Conservation (phyloP, 2,329 filamentous ascomycete genomes). For the Blastomyces silverae region DNA sequence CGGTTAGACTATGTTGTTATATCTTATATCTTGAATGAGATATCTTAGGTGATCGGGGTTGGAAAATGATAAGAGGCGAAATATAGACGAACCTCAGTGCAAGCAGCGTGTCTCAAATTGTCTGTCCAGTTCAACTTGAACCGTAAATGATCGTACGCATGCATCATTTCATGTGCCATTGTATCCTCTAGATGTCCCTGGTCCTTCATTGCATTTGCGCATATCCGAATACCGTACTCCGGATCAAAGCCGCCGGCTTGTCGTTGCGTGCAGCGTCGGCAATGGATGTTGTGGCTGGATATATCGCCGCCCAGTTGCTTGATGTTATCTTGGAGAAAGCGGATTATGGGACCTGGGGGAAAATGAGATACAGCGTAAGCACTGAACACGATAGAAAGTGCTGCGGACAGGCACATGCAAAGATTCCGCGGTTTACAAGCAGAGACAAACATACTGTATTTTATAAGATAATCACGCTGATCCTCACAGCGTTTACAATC, state of each 20-base stretch:
- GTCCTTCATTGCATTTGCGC: constrained; percentile 81
- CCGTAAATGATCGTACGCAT: constrained; percentile 86
- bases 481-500: constrained; percentile 78
- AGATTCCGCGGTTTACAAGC: not conserved
- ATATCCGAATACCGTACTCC: constrained; percentile 79
- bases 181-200: constrained; percentile 84
- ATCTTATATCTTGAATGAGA: not conserved
- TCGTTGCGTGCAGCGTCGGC: constrained; percentile 66
- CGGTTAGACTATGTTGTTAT: constrained; percentile 2
- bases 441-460: constrained; percentile 51
- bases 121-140: constrained; percentile 84
- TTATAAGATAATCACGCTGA: constrained; percentile 74
- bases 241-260: constrained; percentile 80
- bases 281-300: constrained; percentile 68
- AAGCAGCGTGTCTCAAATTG: constrained; percentile 81
- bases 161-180: constrained; percentile 93
- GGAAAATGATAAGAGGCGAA: constrained; percentile 6
- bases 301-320: constrained; percentile 69
- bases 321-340: constrained; percentile 80
- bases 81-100: constrained; percentile 64
- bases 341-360: constrained; percentile 63
- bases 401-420: not conserved
- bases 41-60: not conserved
- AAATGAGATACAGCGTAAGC: constrained; percentile 21
- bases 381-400: not conserved